Conservation (phyloP, 148 eudicot species). For the Suaeda aralocaspica region DNA sequence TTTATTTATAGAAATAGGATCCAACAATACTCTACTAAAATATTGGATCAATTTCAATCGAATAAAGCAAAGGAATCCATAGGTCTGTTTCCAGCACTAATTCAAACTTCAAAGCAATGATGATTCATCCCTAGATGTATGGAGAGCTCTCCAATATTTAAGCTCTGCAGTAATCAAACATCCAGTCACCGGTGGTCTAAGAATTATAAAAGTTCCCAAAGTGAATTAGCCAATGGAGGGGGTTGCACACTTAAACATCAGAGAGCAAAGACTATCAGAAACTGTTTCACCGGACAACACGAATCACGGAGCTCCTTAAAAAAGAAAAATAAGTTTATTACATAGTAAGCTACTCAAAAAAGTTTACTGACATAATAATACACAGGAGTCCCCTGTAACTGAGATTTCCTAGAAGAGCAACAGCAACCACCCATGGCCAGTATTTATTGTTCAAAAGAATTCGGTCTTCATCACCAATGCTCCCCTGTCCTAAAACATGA, state of each 20-base stretch:
- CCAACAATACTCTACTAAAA: not conserved
- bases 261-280: too few species aligned
- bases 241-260: too few species aligned
- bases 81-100: not conserved
- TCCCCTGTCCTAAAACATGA: conserved; percentile 9
- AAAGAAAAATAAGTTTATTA: not conserved
- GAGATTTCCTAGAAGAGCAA: conserved; percentile 66
- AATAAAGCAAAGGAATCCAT: not conserved
- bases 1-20: too few species aligned
- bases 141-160: not conserved
- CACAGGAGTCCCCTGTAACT: conserved; percentile 70
- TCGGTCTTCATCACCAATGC: conserved; percentile 29
- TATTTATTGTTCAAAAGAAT: conserved; percentile 22
- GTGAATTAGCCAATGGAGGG: too few species aligned
- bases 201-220: not conserved
- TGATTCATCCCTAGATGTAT: too few species aligned
- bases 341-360: not conserved
- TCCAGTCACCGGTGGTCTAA: not conserved
- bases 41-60: not conserved
- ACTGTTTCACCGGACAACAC: not conserved
- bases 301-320: not conserved
- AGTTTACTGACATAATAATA: conserved; percentile 73
- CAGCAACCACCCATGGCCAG: conserved; percentile 77
- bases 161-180: not conserved
- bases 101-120: not conserved